Conservation (phyloP, 352 stramenopile genomes). For the Sclerospora graminicola region DNA sequence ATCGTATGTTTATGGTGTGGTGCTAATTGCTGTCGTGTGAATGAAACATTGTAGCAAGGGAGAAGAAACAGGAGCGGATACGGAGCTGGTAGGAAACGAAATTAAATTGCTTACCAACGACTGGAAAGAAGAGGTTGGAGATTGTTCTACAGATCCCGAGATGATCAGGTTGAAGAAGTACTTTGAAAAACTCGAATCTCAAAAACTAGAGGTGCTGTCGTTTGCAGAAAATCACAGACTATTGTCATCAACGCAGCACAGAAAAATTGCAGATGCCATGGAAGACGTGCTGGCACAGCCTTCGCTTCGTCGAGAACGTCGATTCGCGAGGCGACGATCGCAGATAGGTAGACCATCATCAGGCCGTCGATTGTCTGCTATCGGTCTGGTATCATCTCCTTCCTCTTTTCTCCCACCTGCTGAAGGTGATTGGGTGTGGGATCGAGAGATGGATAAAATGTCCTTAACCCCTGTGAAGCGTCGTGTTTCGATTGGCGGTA, state of each 20-base stretch:
- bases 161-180: conserved; percentile 40
- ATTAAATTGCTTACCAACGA: not conserved
- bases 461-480: conserved; percentile 26
- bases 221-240: conserved; percentile 45
- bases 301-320: conserved; percentile 49
- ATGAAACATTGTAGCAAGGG: conserved; percentile 1
- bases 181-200: conserved; percentile 37
- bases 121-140: conserved; percentile 7
- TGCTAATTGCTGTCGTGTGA: conserved; percentile 4
- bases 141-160: conserved; percentile 15
- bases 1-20: not conserved
- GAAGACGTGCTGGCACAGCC: conserved; percentile 54
- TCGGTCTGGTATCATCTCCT: conserved; percentile 17
- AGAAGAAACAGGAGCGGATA: not conserved
- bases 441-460: conserved; percentile 37
- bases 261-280: conserved; percentile 66
- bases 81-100: not conserved
- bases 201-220: conserved; percentile 55
- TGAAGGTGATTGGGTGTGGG: conserved; percentile 41
- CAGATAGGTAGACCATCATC: conserved; percentile 49
- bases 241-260: conserved; percentile 50
- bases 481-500: conserved; percentile 12
- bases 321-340: conserved; percentile 46
- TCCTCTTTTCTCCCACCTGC: conserved; percentile 22
- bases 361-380: conserved; percentile 34